phyloP scores from a whole-genome alignment of 1,139 yeast species.

The Yueomyces sp. region DNA sequence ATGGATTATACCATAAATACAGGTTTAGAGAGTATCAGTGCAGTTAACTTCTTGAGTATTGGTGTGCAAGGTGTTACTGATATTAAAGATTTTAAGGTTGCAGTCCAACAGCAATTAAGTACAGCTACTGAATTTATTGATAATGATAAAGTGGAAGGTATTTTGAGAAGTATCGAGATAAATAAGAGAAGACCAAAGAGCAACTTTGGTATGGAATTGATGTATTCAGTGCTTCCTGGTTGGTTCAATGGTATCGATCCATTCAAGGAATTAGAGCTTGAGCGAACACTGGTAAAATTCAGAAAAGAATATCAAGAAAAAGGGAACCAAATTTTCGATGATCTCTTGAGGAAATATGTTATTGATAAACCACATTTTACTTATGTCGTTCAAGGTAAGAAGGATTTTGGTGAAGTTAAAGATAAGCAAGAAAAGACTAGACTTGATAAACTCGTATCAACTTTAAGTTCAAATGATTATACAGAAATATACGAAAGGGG shows the following conservation, averaged over 20 bases:
- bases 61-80: constrained; percentile 73
- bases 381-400: constrained; percentile 67
- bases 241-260: constrained; percentile 78
- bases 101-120: constrained; percentile 35
- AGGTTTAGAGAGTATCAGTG: constrained; percentile 77
- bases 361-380: constrained; percentile 45
- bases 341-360: constrained; percentile 42
- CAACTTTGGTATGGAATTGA: constrained; percentile 73
- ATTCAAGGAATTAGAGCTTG: constrained; percentile 52
- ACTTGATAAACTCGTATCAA: constrained; percentile 32
- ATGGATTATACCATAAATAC: constrained; percentile 81
- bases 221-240: constrained; percentile 64
- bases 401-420: constrained; percentile 33
- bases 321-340: constrained; percentile 48
- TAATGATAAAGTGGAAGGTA: constrained; percentile 60
- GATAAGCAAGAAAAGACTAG: constrained; percentile 46
- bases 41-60: constrained; percentile 64
- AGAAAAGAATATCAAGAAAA: constrained; percentile 41
- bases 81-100: constrained; percentile 33
- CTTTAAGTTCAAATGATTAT: constrained; percentile 44
- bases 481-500: constrained; percentile 51
- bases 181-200: constrained; percentile 79
- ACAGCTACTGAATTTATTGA: constrained; percentile 33
- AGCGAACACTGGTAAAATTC: constrained; percentile 45
- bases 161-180: constrained; percentile 78